Evolutionary conservation across 1,284 basidiomycete genomes (phyloP).

Genomic region (Ceratobasidium sp.): DNA sequence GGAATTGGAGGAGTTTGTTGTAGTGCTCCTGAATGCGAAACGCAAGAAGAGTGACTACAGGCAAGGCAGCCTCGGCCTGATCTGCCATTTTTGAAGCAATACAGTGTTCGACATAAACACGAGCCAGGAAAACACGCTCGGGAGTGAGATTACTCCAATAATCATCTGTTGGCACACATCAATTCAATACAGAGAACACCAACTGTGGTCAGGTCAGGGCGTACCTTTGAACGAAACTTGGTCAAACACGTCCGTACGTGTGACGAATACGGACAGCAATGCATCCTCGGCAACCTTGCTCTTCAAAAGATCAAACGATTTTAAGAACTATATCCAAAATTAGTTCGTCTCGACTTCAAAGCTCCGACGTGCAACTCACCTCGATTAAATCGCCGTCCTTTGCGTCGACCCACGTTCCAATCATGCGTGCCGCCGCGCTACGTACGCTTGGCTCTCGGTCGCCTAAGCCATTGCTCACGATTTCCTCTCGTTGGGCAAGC

Average conservation of each 20-base stretch:
- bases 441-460: conserved; percentile 88
- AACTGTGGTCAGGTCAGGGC: conserved; percentile 45
- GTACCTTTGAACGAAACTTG: conserved; percentile 74
- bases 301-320: conserved; percentile 66
- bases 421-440: conserved; percentile 77
- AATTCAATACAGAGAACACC: not conserved
- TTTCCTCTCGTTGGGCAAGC: conserved; percentile 78
- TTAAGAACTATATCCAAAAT: conserved; percentile 60
- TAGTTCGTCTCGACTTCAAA: not conserved
- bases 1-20: conserved; percentile 67
- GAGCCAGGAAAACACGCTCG: conserved; percentile 83
- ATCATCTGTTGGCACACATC: conserved; percentile 56
- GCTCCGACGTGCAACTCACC: conserved; percentile 44
- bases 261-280: conserved; percentile 68
- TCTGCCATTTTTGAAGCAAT: conserved; percentile 67
- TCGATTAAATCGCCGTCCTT: conserved; percentile 58
- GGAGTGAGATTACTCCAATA: conserved; percentile 84
- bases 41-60: conserved; percentile 89
- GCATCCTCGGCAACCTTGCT: conserved; percentile 71
- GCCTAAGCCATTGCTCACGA: conserved; percentile 83
- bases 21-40: conserved; percentile 85
- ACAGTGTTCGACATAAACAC: conserved; percentile 86
- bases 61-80: conserved; percentile 77
- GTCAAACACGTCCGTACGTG: conserved; percentile 66
- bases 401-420: conserved; percentile 79